Percentiles rank a stretch among this genome's conserved stretches.
Evolutionary conservation across 306 rosid species (phyloP).

Genomic region (Quillaja saponaria): DNA sequence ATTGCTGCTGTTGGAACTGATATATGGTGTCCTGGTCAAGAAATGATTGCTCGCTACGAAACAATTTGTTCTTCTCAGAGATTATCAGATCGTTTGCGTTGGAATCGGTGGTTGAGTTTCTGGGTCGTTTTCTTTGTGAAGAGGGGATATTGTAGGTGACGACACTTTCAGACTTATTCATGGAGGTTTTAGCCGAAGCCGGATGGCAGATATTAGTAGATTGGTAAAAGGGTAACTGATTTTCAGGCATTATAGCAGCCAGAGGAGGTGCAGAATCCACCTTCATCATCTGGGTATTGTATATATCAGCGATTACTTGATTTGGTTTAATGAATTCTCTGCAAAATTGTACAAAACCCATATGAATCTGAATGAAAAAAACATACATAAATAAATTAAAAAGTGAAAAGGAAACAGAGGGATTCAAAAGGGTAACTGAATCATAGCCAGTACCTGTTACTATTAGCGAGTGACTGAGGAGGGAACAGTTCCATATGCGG

Average conservation of each 20-base stretch:
- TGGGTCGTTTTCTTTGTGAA: slow-evolving; percentile 38
- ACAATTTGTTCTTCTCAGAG: no score
- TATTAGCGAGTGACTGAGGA: slow-evolving; percentile 51
- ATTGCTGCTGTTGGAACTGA: slow-evolving; percentile 45
- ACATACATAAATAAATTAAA: background rate
- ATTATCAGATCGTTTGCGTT: no score
- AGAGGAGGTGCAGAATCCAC: slow-evolving; percentile 38
- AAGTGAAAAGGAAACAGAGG: background rate
- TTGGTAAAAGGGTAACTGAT: slow-evolving; percentile 37
- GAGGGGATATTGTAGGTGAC: slow-evolving; percentile 47
- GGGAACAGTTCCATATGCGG: slow-evolving; percentile 53
- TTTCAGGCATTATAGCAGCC: slow-evolving; percentile 42
- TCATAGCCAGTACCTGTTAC: slow-evolving; percentile 26
- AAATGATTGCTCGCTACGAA: slow-evolving; percentile 28
- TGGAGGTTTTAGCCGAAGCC: slow-evolving; percentile 23
- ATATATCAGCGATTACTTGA: slow-evolving; percentile 18
- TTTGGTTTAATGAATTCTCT: slow-evolving; percentile 50
- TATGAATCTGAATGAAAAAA: background rate
- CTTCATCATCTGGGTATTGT: slow-evolving; percentile 27
- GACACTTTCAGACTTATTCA: slow-evolving; percentile 65
- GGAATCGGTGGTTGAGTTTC: slow-evolving; percentile 27
- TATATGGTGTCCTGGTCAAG: slow-evolving; percentile 25
- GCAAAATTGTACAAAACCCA: slow-evolving; percentile 12
- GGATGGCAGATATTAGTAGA: slow-evolving; percentile 41
- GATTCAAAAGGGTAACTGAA: background rate